Percentiles rank a stretch among this genome's conserved stretches.
phyloP scores from a whole-genome alignment of 257 asterid genomes.

The Gentiana macrophylla region DNA sequence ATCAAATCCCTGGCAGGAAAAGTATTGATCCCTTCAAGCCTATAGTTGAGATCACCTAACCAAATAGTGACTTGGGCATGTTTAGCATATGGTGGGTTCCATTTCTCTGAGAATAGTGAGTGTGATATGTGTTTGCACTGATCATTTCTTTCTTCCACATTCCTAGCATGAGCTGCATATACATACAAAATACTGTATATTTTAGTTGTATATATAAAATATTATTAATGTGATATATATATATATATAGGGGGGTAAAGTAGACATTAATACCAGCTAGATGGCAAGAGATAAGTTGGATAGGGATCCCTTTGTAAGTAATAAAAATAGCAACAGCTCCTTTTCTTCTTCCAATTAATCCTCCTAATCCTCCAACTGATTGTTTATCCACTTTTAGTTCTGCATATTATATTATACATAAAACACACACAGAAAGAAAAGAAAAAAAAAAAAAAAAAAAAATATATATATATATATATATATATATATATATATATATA shows the following conservation, averaged over 20 bases:
- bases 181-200: background rate
- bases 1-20: conserved; percentile 50
- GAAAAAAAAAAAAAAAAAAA: too few species aligned
- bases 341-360: conserved; percentile 59
- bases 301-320: conserved; percentile 34
- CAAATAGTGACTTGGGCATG: conserved; percentile 47
- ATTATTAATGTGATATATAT: background rate
- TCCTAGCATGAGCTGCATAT: conserved; percentile 52
- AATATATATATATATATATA: too few species aligned
- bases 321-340: conserved; percentile 57
- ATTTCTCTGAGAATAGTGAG: conserved; percentile 39
- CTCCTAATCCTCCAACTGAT: conserved; percentile 48
- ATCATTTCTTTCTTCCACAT: conserved; percentile 52
- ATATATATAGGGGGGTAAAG: too few species aligned
- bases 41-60: conserved; percentile 72
- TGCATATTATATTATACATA: too few species aligned
- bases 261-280: conserved; percentile 38
- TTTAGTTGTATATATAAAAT: background rate
- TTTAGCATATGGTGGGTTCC: conserved; percentile 29
- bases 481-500: too few species aligned
- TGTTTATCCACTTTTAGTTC: conserved; percentile 53
- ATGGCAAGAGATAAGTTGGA: conserved; percentile 61
- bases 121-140: conserved; percentile 43
- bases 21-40: conserved; percentile 43
- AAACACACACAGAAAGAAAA: too few species aligned